A percentile compares a stretch with the other conserved stretches of the same genome.
These are phyloP conservation scores for Phyllosticta citriasiana DNA, from an alignment of 2,329 filamentous ascomycete species.

Conservation along the genomic window DNA sequence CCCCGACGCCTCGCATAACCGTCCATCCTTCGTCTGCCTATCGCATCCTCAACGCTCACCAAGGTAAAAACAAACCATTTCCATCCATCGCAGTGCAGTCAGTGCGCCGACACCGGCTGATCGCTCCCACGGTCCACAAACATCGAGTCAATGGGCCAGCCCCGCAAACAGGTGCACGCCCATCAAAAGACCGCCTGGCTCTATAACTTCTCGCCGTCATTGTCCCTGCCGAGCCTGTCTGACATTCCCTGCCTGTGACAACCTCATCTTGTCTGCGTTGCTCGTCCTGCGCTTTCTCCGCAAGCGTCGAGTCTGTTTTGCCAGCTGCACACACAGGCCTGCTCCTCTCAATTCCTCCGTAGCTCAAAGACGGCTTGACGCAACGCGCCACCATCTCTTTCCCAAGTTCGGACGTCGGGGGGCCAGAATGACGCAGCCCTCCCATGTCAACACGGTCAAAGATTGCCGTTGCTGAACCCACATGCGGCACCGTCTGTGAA, in stretches of 20 bases:
- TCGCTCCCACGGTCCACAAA: neutral
- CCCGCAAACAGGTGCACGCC: neutral
- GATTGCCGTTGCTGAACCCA: neutral
- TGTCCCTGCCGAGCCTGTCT: neutral
- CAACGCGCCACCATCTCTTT: neutral
- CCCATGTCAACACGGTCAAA: neutral
- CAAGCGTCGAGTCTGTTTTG: neutral
- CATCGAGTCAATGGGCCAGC: neutral
- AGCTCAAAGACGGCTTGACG: neutral
- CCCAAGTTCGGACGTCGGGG: neutral
- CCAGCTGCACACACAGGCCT: neutral
- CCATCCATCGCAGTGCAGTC: neutral
- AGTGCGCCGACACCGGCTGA: neutral
- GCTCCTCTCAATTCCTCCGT: neutral
- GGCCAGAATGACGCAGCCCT: neutral
- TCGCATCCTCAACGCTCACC: neutral
- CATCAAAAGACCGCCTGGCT: neutral
- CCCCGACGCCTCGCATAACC: no score
- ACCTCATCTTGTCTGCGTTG: neutral
- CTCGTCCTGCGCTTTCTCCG: neutral
- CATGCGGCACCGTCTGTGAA: neutral
- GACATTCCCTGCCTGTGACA: no score
- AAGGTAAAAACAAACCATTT: neutral
- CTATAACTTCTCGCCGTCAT: neutral
- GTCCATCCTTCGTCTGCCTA: no score